These are phyloP conservation scores for Tylopilus orsonianus DNA, from an alignment of 1,284 basidiomycete genomes.

Conservation along the genomic window DNA sequence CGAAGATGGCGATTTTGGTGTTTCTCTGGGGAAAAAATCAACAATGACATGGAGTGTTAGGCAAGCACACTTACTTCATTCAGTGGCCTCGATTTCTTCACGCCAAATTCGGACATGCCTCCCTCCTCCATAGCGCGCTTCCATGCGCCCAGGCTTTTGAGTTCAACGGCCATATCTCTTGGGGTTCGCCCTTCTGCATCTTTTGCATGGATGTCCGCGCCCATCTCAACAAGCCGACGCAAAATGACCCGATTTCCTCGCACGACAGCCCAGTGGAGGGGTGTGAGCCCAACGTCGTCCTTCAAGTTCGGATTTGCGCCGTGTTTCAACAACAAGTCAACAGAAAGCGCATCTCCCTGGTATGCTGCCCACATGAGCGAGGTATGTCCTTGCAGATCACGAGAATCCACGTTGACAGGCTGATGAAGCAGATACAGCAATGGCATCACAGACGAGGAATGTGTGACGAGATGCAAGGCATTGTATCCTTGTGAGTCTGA, in stretches of 20 bases:
- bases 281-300: conserved; percentile 85
- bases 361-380: conserved; percentile 99
- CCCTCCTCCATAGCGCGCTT: conserved; percentile 86
- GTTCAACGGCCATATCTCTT: conserved; percentile 91
- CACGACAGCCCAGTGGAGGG: conserved; percentile 99
- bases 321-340: conserved; percentile 87
- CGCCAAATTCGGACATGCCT: conserved; percentile 74
- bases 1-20: conserved; percentile 80
- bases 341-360: conserved; percentile 95
- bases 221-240: conserved; percentile 79
- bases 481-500: conserved; percentile 96
- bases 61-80: conserved; percentile 53
- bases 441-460: conserved; percentile 93
- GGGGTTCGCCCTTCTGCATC: conserved; percentile 88
- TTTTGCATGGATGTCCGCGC: conserved; percentile 79
- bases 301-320: conserved; percentile 77
- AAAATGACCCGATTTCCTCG: conserved; percentile 90
- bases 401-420: conserved; percentile 83
- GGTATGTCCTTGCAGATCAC: conserved; percentile 92
- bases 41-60: neutral
- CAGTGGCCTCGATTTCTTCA: conserved; percentile 64
- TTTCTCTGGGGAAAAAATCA: conserved; percentile 53
- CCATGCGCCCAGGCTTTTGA: conserved; percentile 89
- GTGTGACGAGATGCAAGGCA: conserved; percentile 91
- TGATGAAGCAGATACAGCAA: conserved; percentile 91